phyloP scores from a whole-genome alignment of 495 filamentous ascomycete species.

The Aspergillus avenaceus region DNA sequence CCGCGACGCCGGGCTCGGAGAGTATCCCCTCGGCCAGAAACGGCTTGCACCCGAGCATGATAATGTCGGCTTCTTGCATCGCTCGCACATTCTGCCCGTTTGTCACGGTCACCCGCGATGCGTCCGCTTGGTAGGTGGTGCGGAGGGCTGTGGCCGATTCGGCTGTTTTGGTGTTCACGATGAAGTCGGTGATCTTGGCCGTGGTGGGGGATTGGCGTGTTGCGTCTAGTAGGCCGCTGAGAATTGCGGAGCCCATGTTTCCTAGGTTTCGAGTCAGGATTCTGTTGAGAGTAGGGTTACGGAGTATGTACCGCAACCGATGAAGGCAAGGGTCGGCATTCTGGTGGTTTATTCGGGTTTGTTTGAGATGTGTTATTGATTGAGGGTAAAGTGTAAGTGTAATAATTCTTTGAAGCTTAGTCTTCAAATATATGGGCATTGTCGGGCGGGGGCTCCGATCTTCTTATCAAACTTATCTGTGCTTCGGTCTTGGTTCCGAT shows the following conservation, averaged over 20 bases:
- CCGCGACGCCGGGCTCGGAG: conserved; percentile 15
- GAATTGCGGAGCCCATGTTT: conserved; percentile 38
- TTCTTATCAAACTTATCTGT: no score
- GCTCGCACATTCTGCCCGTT: conserved; percentile 16
- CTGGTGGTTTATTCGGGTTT: not conserved
- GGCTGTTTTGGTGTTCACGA: conserved; percentile 27
- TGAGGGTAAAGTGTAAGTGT: not conserved
- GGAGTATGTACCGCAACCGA: conserved; percentile 27
- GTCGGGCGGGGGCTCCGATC: not conserved
- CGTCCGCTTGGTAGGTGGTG: not conserved
- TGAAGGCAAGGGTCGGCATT: conserved; percentile 20
- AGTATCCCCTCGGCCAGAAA: conserved; percentile 32
- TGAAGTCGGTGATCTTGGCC: conserved; percentile 12
- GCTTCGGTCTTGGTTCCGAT: no score
- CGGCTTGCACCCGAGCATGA: conserved; percentile 35
- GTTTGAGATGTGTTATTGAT: not conserved
- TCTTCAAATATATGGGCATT: no score
- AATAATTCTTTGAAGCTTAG: not conserved
- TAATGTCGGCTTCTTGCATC: conserved; percentile 27
- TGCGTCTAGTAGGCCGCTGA: conserved; percentile 27
- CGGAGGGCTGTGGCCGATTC: conserved; percentile 17
- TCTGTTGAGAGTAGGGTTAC: not conserved
- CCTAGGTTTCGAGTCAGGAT: conserved; percentile 17
- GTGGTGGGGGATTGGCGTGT: conserved; percentile 13
- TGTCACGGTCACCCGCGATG: conserved; percentile 2